Conservation (phyloP, 2,329 filamentous ascomycete genomes). For the Talaromyces sp. region DNA sequence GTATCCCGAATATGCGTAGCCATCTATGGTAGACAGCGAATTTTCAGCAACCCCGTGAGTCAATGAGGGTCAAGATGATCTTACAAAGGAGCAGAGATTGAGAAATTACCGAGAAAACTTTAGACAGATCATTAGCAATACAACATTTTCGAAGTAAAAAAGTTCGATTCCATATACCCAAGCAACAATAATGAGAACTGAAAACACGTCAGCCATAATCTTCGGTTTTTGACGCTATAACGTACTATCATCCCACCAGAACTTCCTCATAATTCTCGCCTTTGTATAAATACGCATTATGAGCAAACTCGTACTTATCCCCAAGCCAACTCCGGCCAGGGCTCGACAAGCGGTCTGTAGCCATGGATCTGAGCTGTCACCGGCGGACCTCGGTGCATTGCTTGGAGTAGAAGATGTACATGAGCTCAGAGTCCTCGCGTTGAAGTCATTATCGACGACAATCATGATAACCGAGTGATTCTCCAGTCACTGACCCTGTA, state of each 20-base stretch:
- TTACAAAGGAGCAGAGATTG: constrained; percentile 9
- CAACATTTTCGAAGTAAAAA: neutral
- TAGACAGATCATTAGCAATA: neutral
- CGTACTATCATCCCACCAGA: constrained; percentile 20
- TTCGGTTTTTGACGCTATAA: neutral
- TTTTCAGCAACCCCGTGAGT: neutral
- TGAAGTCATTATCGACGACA: neutral
- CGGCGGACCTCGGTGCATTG: neutral
- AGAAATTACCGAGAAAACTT: neutral
- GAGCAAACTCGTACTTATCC: neutral
- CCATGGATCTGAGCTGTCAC: neutral
- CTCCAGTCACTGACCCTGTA: neutral
- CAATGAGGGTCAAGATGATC: neutral
- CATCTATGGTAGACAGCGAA: neutral
- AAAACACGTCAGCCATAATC: neutral
- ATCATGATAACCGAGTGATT: neutral
- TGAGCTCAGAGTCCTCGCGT: neutral
- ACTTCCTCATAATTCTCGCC: constrained; percentile 13
- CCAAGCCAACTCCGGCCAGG: neutral
- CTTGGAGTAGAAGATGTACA: neutral
- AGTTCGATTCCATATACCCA: neutral
- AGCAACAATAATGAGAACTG: constrained; percentile 12
- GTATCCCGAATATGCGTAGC: neutral
- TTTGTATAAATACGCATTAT: constrained; percentile 16
- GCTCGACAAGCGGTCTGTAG: neutral